These are phyloP conservation scores for Scutellaria galericulata DNA, from an alignment of 257 asterid species.

Conservation along the genomic window DNA sequence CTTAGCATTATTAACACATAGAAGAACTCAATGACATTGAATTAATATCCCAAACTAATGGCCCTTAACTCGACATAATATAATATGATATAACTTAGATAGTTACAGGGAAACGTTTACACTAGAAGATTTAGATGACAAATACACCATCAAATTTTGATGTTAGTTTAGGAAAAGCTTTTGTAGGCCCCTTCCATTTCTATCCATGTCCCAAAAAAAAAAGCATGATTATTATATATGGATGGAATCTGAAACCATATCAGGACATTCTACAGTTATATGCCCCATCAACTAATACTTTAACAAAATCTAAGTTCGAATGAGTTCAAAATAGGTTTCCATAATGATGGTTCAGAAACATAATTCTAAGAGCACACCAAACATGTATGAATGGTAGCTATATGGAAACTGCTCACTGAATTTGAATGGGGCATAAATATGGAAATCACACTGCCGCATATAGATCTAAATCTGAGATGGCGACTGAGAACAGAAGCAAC, in stretches of 20 bases:
- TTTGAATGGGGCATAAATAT: no score
- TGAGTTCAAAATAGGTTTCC: no score
- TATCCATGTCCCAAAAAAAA: background rate
- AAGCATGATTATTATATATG: background rate
- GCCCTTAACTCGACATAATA: slow-evolving; percentile 12
- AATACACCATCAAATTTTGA: slow-evolving; percentile 2
- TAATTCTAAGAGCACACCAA: no score
- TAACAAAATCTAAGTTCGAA: no score
- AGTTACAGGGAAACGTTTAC: background rate
- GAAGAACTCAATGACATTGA: background rate
- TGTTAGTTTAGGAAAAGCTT: background rate
- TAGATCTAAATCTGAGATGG: no score
- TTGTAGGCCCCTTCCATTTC: background rate
- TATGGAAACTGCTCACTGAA: no score
- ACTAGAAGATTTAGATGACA: background rate
- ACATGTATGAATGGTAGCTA: no score
- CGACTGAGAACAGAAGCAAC: no score
- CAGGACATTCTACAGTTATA: no score
- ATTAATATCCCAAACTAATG: slow-evolving; percentile 8
- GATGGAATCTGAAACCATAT: background rate
- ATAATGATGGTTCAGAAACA: no score
- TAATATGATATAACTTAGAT: background rate
- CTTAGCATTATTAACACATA: slow-evolving; percentile 5
- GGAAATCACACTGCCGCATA: no score
- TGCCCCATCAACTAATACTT: no score